Conservation (phyloP, 495 filamentous ascomycete genomes). For the Gamarada debralockiae region DNA sequence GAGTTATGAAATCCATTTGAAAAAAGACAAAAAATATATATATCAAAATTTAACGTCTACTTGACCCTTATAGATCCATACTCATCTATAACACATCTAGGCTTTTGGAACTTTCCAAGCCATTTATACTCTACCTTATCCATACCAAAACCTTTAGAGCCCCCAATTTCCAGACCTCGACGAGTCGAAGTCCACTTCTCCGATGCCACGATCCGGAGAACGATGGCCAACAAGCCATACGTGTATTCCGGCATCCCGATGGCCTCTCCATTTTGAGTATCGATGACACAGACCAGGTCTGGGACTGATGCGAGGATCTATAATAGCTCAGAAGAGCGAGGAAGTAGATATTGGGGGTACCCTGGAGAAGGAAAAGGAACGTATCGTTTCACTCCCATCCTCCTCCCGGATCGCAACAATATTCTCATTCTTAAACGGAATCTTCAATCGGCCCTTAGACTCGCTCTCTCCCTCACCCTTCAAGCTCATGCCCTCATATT, state of each 20-base stretch:
- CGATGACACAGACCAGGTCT: slow-evolving; percentile 56
- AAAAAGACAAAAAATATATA: too few species aligned
- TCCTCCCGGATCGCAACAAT: slow-evolving; percentile 45
- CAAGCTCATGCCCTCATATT: slow-evolving; percentile 45
- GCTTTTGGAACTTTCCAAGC: slow-evolving; percentile 44
- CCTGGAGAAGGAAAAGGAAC: neutral
- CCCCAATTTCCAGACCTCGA: slow-evolving; percentile 46
- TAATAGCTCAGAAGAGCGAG: too few species aligned
- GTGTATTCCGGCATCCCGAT: slow-evolving; percentile 59
- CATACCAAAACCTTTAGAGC: slow-evolving; percentile 48
- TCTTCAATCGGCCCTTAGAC: slow-evolving; percentile 41
- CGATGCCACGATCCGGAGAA: slow-evolving; percentile 53
- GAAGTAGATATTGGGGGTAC: neutral
- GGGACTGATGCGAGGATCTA: slow-evolving; percentile 54
- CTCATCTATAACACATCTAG: slow-evolving; percentile 50
- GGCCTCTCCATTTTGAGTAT: slow-evolving; percentile 54
- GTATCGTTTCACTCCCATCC: slow-evolving; percentile 12
- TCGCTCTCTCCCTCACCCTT: slow-evolving; percentile 22
- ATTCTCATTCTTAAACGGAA: slow-evolving; percentile 66
- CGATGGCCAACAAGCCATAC: slow-evolving; percentile 48
- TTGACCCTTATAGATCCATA: slow-evolving; percentile 15
- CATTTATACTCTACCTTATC: slow-evolving; percentile 45
- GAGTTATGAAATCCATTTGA: too few species aligned
- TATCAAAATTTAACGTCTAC: too few species aligned
- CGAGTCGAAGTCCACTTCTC: slow-evolving; percentile 50